A percentile compares a stretch with the other conserved stretches of the same genome.
phyloP scores from a whole-genome alignment of 768 basidiomycete genomes.

The Suillus weaverae region DNA sequence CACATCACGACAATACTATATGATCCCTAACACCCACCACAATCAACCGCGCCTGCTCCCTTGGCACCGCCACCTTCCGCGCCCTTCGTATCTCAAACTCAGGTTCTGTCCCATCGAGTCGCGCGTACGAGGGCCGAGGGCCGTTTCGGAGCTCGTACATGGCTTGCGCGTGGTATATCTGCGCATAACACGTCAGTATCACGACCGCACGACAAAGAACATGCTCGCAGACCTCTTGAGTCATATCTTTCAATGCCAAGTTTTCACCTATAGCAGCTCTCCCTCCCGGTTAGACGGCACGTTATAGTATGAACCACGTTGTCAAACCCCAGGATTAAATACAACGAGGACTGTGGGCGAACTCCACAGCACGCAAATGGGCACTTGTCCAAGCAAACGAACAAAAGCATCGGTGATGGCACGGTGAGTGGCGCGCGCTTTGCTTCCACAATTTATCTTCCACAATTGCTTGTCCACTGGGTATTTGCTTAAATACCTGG shows the following conservation, averaged over 20 bases:
- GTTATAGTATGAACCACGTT: background rate
- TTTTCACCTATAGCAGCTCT: too few species aligned
- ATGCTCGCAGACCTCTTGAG: background rate
- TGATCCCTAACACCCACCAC: conserved; percentile 13
- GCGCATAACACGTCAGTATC: background rate
- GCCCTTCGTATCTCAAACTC: conserved; percentile 27
- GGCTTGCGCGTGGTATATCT: conserved; percentile 19
- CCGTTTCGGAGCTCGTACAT: conserved; percentile 16
- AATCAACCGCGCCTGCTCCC: conserved; percentile 23
- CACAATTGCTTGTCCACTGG: background rate
- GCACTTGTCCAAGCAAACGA: background rate
- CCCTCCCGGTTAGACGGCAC: background rate
- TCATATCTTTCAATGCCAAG: background rate
- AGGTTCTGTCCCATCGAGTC: conserved; percentile 11
- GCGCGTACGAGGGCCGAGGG: conserved; percentile 7
- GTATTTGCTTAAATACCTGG: background rate
- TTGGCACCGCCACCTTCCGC: conserved; percentile 18
- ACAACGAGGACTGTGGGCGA: background rate
- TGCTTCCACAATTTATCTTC: background rate
- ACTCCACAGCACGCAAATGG: background rate
- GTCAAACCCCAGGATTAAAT: background rate
- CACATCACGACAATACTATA: background rate
- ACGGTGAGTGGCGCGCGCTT: background rate
- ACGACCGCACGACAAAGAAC: background rate
- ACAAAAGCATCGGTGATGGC: background rate